These are phyloP conservation scores for Mortierella claussenii DNA, from an alignment of 192 early-diverging fungal species.

Conservation along the genomic window DNA sequence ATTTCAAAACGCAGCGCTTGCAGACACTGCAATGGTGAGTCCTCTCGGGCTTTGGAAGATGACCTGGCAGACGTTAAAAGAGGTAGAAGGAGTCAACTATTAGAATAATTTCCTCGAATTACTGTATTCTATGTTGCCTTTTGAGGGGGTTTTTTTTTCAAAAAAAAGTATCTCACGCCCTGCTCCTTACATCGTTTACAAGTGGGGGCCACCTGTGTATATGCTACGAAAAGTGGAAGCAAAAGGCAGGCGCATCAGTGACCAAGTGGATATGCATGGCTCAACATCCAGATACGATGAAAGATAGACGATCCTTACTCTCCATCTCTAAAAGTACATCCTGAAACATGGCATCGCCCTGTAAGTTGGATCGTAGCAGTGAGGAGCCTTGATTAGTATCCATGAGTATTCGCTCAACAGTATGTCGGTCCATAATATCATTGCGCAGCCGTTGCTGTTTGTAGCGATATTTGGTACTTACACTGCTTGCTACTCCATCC, in stretches of 20 bases:
- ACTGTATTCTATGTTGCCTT: neutral
- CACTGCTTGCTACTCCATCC: conserved; percentile 32
- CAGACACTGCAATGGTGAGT: conserved; percentile 85
- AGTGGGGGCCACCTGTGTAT: conserved; percentile 22
- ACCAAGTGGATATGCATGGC: no score
- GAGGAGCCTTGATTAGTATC: no score
- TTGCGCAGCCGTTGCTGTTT: no score
- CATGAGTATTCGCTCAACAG: no score
- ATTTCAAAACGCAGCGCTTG: conserved; percentile 77
- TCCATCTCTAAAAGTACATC: conserved; percentile 60
- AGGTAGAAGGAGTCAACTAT: neutral
- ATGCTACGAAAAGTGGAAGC: conserved; percentile 24
- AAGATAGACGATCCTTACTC: conserved; percentile 37
- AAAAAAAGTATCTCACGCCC: neutral
- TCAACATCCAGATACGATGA: no score
- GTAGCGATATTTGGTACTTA: conserved; percentile 16
- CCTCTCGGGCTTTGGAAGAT: conserved; percentile 80
- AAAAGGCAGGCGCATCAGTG: no score
- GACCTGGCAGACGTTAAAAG: conserved; percentile 38
- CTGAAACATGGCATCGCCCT: conserved; percentile 58
- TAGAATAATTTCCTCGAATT: neutral
- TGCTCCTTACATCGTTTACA: conserved; percentile 45
- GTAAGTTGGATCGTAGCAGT: no score
- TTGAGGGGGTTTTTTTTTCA: neutral
- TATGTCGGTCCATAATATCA: no score